Base-by-base conservation (phyloP, 176 grass and related monocot species). In the Cenchrus americanus region DNA sequence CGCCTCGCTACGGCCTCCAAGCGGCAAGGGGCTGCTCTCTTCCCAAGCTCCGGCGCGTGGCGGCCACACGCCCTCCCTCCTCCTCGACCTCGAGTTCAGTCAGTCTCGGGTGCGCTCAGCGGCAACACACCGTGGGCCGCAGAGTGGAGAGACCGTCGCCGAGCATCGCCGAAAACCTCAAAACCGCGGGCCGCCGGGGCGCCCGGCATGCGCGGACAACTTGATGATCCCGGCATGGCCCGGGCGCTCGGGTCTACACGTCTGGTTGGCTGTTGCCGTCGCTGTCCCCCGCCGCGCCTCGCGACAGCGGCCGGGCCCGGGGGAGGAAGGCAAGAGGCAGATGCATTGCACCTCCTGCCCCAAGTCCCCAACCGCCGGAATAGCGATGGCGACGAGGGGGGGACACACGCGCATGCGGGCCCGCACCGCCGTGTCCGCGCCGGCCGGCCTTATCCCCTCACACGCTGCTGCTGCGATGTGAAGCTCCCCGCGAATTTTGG, bases 401-500 rank as follows among this genome's bases (percentile, higher is more conserved):
- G 10, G 49, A 51, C 3, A 37, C 34, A 44, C 47, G 47, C 3
- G 47, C 47, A 14, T 14, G 14, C 51, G 51, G 52, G 52, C 59
- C 60, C 76, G 24, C 34, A 15, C 59, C 43, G 23, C 2, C 14
- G 15, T 27, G 60, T 12, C 65, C 64, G 11, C 47, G 30, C 32
- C 9, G 42, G 10, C 9, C 27, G 11, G 1, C 6, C 73, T 78
- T 78, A 78, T 86, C 88, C 19, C 11, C 9, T n/a, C 43, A 14
- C 48, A 72, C 40, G 49, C 48, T 19, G 5, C 9, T 22, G 49
- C 48, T 19, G 5, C 9, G 7, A 15, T 22, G 22, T 22, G 22
- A 15, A 14, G 63, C 43, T 24, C 44, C 42, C 82, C 83, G 84
- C 79, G 51, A 85, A 75, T 37, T 74, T 66, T 23, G 88, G 88